A percentile compares a stretch with the other conserved stretches of the same genome.
phyloP scores from a whole-genome alignment of 2,329 filamentous ascomycete species.

The Microsporum canis region DNA sequence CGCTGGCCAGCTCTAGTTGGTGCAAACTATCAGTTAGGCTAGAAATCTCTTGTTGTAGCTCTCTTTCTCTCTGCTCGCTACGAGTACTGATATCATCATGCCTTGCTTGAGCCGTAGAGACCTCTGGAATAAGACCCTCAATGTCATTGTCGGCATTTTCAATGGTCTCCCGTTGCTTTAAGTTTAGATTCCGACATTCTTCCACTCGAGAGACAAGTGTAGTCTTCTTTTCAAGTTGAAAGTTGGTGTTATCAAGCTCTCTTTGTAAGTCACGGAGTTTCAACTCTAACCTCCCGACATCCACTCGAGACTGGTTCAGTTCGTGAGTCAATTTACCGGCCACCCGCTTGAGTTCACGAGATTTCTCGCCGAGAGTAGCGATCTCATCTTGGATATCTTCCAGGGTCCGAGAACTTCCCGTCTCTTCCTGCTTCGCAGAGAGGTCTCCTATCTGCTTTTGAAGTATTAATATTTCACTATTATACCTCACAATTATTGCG shows the following conservation, averaged over 20 bases:
- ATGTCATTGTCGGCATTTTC: constrained; percentile 61
- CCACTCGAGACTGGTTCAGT: constrained; percentile 57
- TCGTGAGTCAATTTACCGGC: constrained; percentile 57
- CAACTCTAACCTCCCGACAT: constrained; percentile 61
- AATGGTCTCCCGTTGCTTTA: constrained; percentile 58
- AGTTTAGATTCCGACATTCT: constrained; percentile 56
- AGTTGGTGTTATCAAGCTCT: constrained; percentile 57
- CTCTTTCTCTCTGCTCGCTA: constrained; percentile 60
- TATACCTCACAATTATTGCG: constrained; percentile 59
- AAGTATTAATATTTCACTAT: constrained; percentile 59
- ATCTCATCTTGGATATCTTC: constrained; percentile 77
- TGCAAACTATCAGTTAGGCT: constrained; percentile 62
- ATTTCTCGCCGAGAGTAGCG: constrained; percentile 54
- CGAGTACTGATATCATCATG: constrained; percentile 66
- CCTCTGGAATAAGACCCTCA: constrained; percentile 60
- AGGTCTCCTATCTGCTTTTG: constrained; percentile 65
- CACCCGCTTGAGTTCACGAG: constrained; percentile 51
- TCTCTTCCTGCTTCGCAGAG: constrained; percentile 60
- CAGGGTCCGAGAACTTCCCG: constrained; percentile 54
- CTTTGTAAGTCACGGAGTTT: constrained; percentile 64
- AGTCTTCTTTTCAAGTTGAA: constrained; percentile 71
- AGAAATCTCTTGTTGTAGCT: constrained; percentile 58
- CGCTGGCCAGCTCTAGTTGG: constrained; percentile 62
- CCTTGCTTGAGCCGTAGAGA: constrained; percentile 61
- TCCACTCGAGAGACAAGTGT: constrained; percentile 60